Base-by-base conservation (phyloP, 2,329 filamentous ascomycete species). In the Sporothrix curviconia region DNA sequence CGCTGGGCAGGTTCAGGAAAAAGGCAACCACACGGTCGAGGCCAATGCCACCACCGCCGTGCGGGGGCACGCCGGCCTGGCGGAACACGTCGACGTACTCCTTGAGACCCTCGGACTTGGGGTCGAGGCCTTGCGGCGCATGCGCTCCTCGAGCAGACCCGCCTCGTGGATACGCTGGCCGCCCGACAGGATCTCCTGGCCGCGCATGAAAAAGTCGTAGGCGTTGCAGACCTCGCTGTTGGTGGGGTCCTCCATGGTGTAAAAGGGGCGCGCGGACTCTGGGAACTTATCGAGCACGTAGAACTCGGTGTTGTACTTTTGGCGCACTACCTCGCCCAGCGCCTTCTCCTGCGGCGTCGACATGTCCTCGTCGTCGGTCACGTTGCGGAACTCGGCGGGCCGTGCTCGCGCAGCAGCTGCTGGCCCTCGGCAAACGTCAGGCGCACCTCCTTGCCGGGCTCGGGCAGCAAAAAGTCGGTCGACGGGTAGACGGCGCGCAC, bases 261-360 rank as follows among this genome's bases (percentile, higher is more conserved):
- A 97, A 74, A 96, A 96, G 5, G 92, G 92, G 30, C 94, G 84
- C 19, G 94, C 89, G 37, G 79, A 78, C 71, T 94, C 85, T 44
- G 94, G 94, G 79, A 96, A 99, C 74, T 97, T 94, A 78, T 97
- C 92, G 61, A 99, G 82, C 22, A 95, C 86, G 76, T 96, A 97
- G 76, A 97, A 97, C 76, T 99, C 94, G 60, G 91, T 94, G 69
- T 87, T 83, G 80, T 87, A 96, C 75, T 96, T 96, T 66, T 89
- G 81, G 58, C 89, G 86, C 64, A 97, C 84, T 49, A 97, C 79
- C 25, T 84, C 85, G 58, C 94, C 94, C 8, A 97, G 85, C n/a
- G 87, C 89, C 74, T 92, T 92, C 71, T 94, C 89, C 68, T 92
- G 86, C 0, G 89, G 85, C 0, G 89, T 94, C 68, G 75, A 82